Evolutionary conservation across 1,139 yeast species (phyloP), one percentile per base, ranked within the genome.

Genomic region (Pichia sp.): DNA sequence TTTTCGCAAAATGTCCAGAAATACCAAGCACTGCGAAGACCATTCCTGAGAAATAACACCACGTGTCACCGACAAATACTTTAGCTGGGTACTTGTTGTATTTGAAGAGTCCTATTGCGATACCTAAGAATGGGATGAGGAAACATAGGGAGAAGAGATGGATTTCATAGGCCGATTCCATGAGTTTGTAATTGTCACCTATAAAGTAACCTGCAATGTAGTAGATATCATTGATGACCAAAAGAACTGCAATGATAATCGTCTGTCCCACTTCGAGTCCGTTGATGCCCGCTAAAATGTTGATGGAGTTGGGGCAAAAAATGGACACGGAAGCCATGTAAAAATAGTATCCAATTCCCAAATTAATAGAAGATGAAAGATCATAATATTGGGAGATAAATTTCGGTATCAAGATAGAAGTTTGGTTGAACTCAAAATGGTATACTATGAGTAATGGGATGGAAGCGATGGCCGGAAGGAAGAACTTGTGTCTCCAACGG

Each of bases 11-110:
- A 62, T 91, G 99, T 2, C 97, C 97, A 42, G 86, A 70, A 29
- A 91, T 93, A 3, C 97, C 97, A 20, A 86, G 95, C 26, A 88
- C 93, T 0, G 97, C 98, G 60, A 91, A 88, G 1, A 91, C 95
- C 98, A 91, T 91, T 4, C 99, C 99, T 22, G 96, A 86, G 59
- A 91, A 87, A 60, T 93, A 91, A 60, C 99, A 91, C 63, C 83
- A 93, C 0, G 98, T 91, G 55, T 91, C 99, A 18, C 99, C 99
- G 4, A 93, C 99, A 63, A 91, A 91, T 1, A 86, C 97, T 40
- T 63, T 63, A 0, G 98, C 87, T 1, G 98, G 98, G 63, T 69
- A 91, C 81, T 91, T 83, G 58, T 91, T 91, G 64, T 69, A 80
- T 50, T 73, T 76, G 46, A 84, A 71, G 36, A 91, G 63, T 0